Evolutionary conservation across 805 yeast species (phyloP).

Genomic region (Danielozyma ontarioensis): DNA sequence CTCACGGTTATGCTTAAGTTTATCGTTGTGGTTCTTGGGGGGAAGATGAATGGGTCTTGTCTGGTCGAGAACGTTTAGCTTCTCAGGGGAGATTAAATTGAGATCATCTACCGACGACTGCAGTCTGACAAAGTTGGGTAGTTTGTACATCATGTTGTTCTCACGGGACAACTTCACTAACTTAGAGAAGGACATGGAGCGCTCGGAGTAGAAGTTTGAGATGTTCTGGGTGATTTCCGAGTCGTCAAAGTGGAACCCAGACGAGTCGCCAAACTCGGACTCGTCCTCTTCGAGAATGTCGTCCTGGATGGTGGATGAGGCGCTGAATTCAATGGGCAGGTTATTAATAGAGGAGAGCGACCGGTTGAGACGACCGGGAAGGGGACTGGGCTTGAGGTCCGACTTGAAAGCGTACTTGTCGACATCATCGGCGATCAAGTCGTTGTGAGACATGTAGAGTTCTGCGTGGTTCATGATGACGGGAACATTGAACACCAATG

Average conservation of each 20-base stretch:
- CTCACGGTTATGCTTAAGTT: constrained; percentile 51
- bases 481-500: constrained; percentile 40
- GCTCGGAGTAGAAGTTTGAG: constrained; percentile 29
- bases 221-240: constrained; percentile 31
- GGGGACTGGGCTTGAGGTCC: constrained; percentile 11
- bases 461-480: constrained; percentile 33
- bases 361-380: constrained; percentile 13
- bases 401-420: constrained; percentile 17
- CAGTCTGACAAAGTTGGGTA: constrained; percentile 34
- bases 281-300: constrained; percentile 15
- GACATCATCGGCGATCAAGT: constrained; percentile 19
- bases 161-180: constrained; percentile 28
- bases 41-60: constrained; percentile 72
- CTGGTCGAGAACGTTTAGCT: constrained; percentile 48
- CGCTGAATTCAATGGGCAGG: constrained; percentile 24
- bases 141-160: constrained; percentile 26
- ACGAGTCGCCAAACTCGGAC: constrained; percentile 3
- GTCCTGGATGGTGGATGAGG: constrained; percentile 6
- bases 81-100: constrained; percentile 55
- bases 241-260: constrained; percentile 17
- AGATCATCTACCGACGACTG: constrained; percentile 50
- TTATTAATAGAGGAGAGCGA: constrained; percentile 7
- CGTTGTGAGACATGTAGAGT: constrained; percentile 23
- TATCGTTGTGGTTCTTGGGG: constrained; percentile 53
- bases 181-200: constrained; percentile 30